Conservation (phyloP, 805 yeast genomes). For the Pichia exigua region DNA sequence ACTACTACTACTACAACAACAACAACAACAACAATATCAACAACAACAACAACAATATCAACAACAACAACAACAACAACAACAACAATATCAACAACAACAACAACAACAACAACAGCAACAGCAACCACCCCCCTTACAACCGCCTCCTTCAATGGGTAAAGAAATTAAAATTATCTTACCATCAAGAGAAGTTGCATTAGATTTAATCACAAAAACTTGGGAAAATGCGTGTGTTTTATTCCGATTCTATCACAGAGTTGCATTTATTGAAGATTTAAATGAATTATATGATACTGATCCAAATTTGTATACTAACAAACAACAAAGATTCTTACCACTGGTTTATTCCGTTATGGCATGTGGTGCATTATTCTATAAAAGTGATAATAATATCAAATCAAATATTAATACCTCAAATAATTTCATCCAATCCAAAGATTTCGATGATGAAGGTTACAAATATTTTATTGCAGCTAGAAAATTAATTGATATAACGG, state of each 20-base stretch:
- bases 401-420: neutral
- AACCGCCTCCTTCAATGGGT: conserved; percentile 20
- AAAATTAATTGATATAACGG: conserved; percentile 71
- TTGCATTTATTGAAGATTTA: conserved; percentile 65
- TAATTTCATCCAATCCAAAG: conserved; percentile 22
- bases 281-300: conserved; percentile 71
- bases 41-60: neutral
- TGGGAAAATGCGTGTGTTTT: conserved; percentile 85
- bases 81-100: neutral
- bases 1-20: neutral
- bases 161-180: conserved; percentile 53
- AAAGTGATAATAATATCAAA: conserved; percentile 35
- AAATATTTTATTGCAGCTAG: conserved; percentile 75
- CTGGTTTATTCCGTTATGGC: conserved; percentile 82
- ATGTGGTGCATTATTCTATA: conserved; percentile 72
- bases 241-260: conserved; percentile 80
- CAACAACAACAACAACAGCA: neutral
- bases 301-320: conserved; percentile 61
- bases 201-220: conserved; percentile 62
- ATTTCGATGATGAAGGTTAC: conserved; percentile 68
- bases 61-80: neutral
- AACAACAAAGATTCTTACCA: conserved; percentile 70
- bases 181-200: conserved; percentile 69
- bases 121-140: neutral
- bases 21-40: neutral